Base-by-base conservation (phyloP, 768 basidiomycete genomes). In the Pulveroboletus sp. region DNA sequence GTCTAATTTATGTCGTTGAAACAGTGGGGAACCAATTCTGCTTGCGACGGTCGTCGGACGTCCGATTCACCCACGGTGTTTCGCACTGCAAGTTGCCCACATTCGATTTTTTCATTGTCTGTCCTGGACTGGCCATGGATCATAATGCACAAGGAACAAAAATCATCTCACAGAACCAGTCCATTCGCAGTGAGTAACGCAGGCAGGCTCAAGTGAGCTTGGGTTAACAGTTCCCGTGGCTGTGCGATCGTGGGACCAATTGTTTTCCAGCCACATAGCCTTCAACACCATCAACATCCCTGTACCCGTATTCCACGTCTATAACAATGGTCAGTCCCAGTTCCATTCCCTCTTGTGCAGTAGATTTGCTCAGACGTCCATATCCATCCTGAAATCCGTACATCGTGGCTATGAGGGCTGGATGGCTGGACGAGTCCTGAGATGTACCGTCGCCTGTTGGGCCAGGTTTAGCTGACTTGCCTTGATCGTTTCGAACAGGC, bases 401-500 rank as follows among this genome's bases (percentile, higher is more conserved):
- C 3, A 39, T 39, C 17, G 15, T 36, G 17, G 15, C n/a, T n/a
- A 17, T 35, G 35, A 17, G 28, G 41, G 66, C 27, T 56, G 64
- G 64, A 62, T 66, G 57, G 46, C 17, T 10, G 36, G 31, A 37
- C 43, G 17, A 8, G 39, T 35, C 27, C 5, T 15, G 5, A 49
- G 61, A 61, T 63, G 55, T 43, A 43, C 43, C 41, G 14, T 31
- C 18, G 24, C 36, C 32, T 0, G 17, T 32, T 7, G 12, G 28
- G 49, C 30, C 47, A 44, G 42, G 8, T 26, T 26, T 40, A 3
- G 40, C 62, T 68, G 35, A 66, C 61, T 2, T 33, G 31, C 2
- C 7, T 27, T 18, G 9, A 11, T 39, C 44, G 30, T 33, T 21
- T 43, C 5, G 8, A 28, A 40, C 54, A 78, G 79, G 77, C 79